Conservation (phyloP, 208 protist species). For the Angomonas desouzai region DNA sequence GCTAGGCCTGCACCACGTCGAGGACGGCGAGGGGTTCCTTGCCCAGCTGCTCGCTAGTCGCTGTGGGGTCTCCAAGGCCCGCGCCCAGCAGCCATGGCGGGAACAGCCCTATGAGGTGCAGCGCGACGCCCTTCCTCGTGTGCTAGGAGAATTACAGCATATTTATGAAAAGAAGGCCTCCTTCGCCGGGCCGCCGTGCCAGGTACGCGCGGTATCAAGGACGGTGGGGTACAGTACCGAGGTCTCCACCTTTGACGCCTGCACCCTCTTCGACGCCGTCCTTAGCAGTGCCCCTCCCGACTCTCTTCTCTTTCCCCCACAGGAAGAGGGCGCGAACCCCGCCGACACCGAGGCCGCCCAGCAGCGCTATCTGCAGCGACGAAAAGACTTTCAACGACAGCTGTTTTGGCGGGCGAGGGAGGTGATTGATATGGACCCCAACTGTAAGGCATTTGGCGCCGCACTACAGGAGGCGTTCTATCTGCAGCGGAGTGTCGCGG, state of each 20-base stretch:
- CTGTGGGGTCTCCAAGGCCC: slow-evolving; percentile 67
- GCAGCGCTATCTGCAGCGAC: slow-evolving; percentile 17
- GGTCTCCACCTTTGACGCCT: slow-evolving; percentile 79
- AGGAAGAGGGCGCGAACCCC: slow-evolving; percentile 1
- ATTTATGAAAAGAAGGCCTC: slow-evolving; percentile 34
- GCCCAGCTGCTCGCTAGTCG: slow-evolving; percentile 76
- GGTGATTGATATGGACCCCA: slow-evolving; percentile 77
- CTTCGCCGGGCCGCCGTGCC: slow-evolving; percentile 21
- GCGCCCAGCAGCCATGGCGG: slow-evolving; percentile 72
- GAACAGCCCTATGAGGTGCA: slow-evolving; percentile 60
- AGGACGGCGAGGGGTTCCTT: slow-evolving; percentile 69
- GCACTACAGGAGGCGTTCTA: slow-evolving; percentile 56
- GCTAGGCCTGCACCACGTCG: slow-evolving; percentile 73
- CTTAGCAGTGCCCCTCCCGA: slow-evolving; percentile 44
- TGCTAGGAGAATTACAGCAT: slow-evolving; percentile 62
- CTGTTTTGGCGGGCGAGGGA: slow-evolving; percentile 76
- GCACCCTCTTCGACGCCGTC: slow-evolving; percentile 62
- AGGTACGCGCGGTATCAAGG: slow-evolving; percentile 60
- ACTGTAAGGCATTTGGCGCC: slow-evolving; percentile 46
- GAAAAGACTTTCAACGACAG: slow-evolving; percentile 55
- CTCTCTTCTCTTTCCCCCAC: slow-evolving; percentile 28
- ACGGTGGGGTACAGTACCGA: slow-evolving; percentile 74
- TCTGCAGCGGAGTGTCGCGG: slow-evolving; percentile 58
- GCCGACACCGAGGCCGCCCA: slow-evolving; percentile 19
- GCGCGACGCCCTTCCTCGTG: slow-evolving; percentile 36